Evolutionary conservation across 805 yeast species (phyloP).

Genomic region (Myxozyma vanderwaltii): DNA sequence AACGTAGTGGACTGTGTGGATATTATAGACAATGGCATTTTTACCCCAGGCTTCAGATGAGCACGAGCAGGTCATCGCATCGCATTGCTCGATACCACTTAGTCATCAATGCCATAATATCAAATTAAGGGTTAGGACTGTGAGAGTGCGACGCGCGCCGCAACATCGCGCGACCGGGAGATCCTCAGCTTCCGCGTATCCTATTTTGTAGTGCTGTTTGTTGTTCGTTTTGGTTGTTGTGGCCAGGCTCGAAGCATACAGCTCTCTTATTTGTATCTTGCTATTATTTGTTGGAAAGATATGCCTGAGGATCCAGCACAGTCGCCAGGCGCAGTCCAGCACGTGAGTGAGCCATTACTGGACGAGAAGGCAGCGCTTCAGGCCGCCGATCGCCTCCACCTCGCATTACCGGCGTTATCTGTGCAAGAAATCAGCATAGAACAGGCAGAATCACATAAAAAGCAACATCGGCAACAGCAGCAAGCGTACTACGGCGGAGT

Average conservation of each 20-base stretch:
- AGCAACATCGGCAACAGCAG: neutral
- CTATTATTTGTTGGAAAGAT: too few species aligned
- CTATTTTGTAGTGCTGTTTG: neutral
- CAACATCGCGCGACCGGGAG: conserved; percentile 8
- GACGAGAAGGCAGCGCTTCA: conserved; percentile 13
- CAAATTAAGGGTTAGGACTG: neutral
- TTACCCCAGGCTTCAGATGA: too few species aligned
- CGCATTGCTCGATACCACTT: too few species aligned
- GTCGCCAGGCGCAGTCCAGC: neutral
- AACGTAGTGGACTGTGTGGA: too few species aligned
- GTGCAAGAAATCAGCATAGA: neutral
- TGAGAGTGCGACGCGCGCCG: conserved; percentile 8
- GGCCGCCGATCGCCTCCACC: conserved; percentile 10
- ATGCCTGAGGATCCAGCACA: neutral
- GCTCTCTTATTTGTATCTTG: too few species aligned
- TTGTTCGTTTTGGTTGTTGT: too few species aligned
- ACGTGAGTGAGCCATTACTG: conserved; percentile 7
- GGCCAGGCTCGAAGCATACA: too few species aligned
- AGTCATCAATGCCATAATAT: neutral
- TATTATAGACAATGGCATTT: too few species aligned
- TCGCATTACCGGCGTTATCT: neutral
- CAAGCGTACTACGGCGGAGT: neutral
- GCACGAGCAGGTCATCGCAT: too few species aligned
- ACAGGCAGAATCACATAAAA: neutral
- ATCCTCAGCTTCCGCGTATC: conserved; percentile 1